Evolutionary conservation across 2,329 filamentous ascomycete species (phyloP).

Genomic region (Calonectria pteridis): DNA sequence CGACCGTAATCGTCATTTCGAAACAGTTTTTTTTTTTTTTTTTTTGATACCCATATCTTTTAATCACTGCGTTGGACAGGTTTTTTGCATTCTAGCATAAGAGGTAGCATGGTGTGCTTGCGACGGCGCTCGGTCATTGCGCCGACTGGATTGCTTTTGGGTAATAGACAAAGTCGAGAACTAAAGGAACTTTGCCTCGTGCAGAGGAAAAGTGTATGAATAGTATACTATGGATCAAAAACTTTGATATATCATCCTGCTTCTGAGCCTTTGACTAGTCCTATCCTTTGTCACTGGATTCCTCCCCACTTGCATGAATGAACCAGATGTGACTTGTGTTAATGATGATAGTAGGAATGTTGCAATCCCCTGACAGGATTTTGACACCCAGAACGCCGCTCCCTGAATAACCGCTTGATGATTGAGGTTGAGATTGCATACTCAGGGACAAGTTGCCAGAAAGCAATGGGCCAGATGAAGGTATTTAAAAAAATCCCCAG

Average conservation of each 20-base stretch:
- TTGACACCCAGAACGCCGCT: background rate
- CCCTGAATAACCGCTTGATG: background rate
- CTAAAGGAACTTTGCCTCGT: background rate
- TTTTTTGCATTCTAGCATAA: conserved; percentile 27
- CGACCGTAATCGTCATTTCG: conserved; percentile 39
- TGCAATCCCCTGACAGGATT: background rate
- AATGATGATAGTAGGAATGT: background rate
- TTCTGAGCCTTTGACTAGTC: background rate
- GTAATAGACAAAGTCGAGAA: conserved; percentile 18
- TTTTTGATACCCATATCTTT: conserved; percentile 45
- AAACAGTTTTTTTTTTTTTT: no score
- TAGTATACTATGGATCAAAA: conserved; percentile 12
- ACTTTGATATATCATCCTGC: background rate
- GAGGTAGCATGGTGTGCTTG: conserved; percentile 19
- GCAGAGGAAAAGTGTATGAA: conserved; percentile 27
- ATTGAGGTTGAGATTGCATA: background rate
- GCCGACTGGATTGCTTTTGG: background rate
- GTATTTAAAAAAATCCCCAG: conserved; percentile 5
- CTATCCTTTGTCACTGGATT: background rate
- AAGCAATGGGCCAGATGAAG: background rate
- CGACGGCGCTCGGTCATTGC: conserved; percentile 15
- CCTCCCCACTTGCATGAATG: background rate
- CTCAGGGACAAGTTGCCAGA: background rate
- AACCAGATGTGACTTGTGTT: background rate
- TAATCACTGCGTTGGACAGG: conserved; percentile 24